A percentile compares a stretch with the other conserved stretches of the same genome.
Conservation (phyloP, 2,329 filamentous ascomycete genomes). For the Aureobasidium zeae region DNA sequence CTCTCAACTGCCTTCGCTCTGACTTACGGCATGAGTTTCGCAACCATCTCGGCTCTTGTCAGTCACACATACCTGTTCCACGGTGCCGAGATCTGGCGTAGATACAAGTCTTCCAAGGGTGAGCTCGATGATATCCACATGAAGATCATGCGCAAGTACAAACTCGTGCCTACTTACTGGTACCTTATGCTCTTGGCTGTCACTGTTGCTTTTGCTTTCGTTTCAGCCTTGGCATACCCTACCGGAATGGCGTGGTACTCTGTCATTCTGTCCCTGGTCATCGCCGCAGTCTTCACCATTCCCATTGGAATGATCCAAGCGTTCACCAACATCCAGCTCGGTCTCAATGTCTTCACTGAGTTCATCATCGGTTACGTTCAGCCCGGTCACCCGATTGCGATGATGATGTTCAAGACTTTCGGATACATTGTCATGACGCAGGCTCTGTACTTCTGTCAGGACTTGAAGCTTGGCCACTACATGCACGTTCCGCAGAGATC, state of each 20-base stretch:
- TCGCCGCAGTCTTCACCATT: slow-evolving; percentile 74
- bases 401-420: slow-evolving; percentile 90
- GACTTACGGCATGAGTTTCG: slow-evolving; percentile 78
- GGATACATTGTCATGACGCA: slow-evolving; percentile 55
- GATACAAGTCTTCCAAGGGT: slow-evolving; percentile 51
- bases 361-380: slow-evolving; percentile 73
- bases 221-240: slow-evolving; percentile 46
- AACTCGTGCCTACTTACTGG: slow-evolving; percentile 72
- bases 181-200: slow-evolving; percentile 39
- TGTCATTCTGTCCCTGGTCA: slow-evolving; percentile 63
- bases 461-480: slow-evolving; percentile 79
- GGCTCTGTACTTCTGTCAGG: slow-evolving; percentile 79
- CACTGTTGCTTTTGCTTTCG: slow-evolving; percentile 20
- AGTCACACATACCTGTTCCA: slow-evolving; percentile 82
- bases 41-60: slow-evolving; percentile 66
- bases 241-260: slow-evolving; percentile 81
- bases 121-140: slow-evolving; percentile 67
- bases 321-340: slow-evolving; percentile 56
- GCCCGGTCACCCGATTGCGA: slow-evolving; percentile 75
- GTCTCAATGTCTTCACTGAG: slow-evolving; percentile 23
- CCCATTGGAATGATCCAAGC: slow-evolving; percentile 90
- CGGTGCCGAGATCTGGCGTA: slow-evolving; percentile 69
- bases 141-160: slow-evolving; percentile 72
- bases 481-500: slow-evolving; percentile 80
- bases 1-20: slow-evolving; percentile 79